Evolutionary conservation across 1,284 basidiomycete genomes (phyloP).

Genomic region (Ceratobasidium sp.): DNA sequence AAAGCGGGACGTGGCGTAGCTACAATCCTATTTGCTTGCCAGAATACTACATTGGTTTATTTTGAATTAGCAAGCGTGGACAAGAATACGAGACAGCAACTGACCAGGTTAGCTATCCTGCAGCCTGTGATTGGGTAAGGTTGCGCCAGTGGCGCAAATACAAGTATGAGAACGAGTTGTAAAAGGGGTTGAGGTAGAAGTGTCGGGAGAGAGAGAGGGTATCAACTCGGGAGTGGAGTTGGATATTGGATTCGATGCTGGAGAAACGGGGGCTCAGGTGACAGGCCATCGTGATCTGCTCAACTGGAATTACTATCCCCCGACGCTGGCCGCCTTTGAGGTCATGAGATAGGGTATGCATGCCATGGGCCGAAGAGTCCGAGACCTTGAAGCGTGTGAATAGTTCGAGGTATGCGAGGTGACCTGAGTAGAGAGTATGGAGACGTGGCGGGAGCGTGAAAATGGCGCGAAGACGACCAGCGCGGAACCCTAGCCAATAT

Average conservation of each 20-base stretch:
- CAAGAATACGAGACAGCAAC: no score
- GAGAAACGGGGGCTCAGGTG: slow-evolving; percentile 13
- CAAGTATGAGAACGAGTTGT: slow-evolving; percentile 9
- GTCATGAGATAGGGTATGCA: background rate
- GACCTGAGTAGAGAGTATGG: background rate
- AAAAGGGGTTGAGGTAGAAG: background rate
- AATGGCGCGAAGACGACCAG: no score
- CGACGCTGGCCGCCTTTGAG: background rate
- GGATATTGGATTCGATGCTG: background rate
- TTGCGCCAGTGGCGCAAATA: background rate
- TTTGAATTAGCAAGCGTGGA: no score
- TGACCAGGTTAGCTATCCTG: no score
- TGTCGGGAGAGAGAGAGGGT: background rate
- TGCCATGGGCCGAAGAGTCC: background rate
- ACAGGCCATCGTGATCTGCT: background rate
- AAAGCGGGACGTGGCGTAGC: no score
- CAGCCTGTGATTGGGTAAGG: no score
- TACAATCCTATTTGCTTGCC: no score
- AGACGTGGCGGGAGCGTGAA: no score
- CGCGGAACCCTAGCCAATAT: background rate
- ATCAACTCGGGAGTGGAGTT: background rate
- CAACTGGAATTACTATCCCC: background rate
- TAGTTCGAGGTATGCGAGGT: slow-evolving; percentile 11
- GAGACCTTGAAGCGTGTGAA: background rate
- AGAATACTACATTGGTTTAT: no score